A percentile compares a stretch with the other conserved stretches of the same genome.
phyloP scores from a whole-genome alignment of 768 basidiomycete species.

The Chiua virens region DNA sequence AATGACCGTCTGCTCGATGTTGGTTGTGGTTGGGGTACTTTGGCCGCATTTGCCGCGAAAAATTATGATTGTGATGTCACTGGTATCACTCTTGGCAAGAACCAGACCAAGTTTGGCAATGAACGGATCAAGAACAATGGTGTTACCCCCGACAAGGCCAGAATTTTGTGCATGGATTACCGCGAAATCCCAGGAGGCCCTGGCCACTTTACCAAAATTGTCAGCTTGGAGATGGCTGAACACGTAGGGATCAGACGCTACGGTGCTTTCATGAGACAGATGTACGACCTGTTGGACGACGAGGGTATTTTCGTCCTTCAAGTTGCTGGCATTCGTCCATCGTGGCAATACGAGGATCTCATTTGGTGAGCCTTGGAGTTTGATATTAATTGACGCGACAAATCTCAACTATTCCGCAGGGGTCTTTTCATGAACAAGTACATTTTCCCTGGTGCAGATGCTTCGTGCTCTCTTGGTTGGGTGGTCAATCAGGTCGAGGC shows the following conservation, averaged over 20 bases:
- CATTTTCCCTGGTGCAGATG: conserved; percentile 98
- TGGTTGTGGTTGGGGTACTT: conserved; percentile 96
- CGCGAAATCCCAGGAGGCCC: conserved; percentile 80
- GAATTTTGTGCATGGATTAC: conserved; percentile 92
- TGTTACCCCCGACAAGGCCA: conserved; percentile 66
- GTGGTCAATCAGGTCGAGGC: conserved; percentile 84
- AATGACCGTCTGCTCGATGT: conserved; percentile 82
- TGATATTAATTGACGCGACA: no score
- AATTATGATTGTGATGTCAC: conserved; percentile 97
- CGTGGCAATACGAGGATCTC: conserved; percentile 99
- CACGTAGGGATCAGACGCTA: conserved; percentile 97
- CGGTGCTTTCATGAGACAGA: conserved; percentile 81
- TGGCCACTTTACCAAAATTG: conserved; percentile 89
- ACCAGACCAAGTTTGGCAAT: conserved; percentile 92
- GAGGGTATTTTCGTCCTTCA: conserved; percentile 94
- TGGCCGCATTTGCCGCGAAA: conserved; percentile 92
- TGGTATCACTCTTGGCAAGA: conserved; percentile 88
- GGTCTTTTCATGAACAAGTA: conserved; percentile 99
- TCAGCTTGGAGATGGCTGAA: conserved; percentile 98
- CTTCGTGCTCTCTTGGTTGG: conserved; percentile 94
- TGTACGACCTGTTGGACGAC: conserved; percentile 92
- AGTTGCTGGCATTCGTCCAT: conserved; percentile 92
- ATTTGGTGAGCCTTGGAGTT: conserved; percentile 61
- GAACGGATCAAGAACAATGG: conserved; percentile 83
- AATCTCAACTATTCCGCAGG: conserved; percentile 41